phyloP scores from a whole-genome alignment of 371 early-diverging fungal species.

The Dinochytrium kinnereticum region DNA sequence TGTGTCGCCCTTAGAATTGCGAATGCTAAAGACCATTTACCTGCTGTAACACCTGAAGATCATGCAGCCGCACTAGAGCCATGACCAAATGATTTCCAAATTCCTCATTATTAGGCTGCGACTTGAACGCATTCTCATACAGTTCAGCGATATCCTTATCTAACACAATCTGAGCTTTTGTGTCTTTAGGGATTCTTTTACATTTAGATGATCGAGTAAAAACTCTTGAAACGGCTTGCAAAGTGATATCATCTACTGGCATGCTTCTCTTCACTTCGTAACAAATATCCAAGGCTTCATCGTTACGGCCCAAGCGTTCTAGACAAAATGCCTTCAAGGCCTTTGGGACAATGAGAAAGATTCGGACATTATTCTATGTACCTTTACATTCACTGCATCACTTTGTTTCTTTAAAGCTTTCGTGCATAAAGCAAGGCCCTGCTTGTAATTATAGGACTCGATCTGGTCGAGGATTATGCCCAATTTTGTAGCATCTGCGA shows the following conservation, averaged over 20 bases:
- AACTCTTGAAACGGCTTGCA: conserved; percentile 76
- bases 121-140: conserved; percentile 72
- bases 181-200: conserved; percentile 36
- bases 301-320: conserved; percentile 66
- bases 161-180: conserved; percentile 21
- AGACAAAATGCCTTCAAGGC: conserved; percentile 83
- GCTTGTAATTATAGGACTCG: conserved; percentile 72
- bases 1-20: conserved; percentile 60
- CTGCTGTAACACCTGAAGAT: conserved; percentile 79
- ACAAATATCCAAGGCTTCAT: conserved; percentile 76
- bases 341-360: conserved; percentile 48
- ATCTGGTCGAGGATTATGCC: conserved; percentile 66
- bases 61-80: conserved; percentile 74
- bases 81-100: conserved; percentile 82
- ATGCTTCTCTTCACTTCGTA: conserved; percentile 68
- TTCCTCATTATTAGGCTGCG: conserved; percentile 74
- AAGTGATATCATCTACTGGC: conserved; percentile 73
- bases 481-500: background rate
- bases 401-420: conserved; percentile 77
- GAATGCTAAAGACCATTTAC: conserved; percentile 36
- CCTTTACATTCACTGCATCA: conserved; percentile 69
- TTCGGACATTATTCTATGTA: conserved; percentile 20
- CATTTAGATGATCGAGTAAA: conserved; percentile 67
- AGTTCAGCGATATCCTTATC: conserved; percentile 71
- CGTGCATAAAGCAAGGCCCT: conserved; percentile 67